These are phyloP conservation scores for Aegilops umbellulata DNA, from an alignment of 176 grass and related monocot species.

Conservation along the genomic window DNA sequence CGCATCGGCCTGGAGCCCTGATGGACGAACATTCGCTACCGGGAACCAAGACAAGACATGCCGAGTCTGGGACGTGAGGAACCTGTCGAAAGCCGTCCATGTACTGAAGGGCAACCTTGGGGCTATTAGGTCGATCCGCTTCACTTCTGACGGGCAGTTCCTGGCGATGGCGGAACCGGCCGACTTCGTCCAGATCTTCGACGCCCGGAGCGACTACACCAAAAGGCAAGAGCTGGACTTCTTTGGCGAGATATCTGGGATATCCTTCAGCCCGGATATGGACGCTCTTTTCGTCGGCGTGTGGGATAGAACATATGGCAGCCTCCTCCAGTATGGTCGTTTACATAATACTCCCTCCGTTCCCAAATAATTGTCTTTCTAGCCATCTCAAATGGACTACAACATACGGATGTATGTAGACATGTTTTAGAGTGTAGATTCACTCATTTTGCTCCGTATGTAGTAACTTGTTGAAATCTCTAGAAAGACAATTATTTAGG, in stretches of 20 bases:
- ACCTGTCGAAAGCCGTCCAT: slow-evolving; percentile 61
- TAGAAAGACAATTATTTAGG: no score
- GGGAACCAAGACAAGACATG: slow-evolving; percentile 98
- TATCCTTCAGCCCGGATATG: slow-evolving; percentile 70
- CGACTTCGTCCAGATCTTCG: slow-evolving; percentile 73
- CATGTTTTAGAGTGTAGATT: no score
- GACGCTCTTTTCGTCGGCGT: slow-evolving; percentile 74
- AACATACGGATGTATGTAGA: no score
- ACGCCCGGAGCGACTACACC: slow-evolving; percentile 56
- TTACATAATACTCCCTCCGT: no score
- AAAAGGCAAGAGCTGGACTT: slow-evolving; percentile 85
- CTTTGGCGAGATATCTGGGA: slow-evolving; percentile 85
- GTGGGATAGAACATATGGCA: slow-evolving; percentile 66
- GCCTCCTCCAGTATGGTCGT: slow-evolving; percentile 69
- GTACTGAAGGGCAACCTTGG: slow-evolving; percentile 76
- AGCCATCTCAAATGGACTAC: no score
- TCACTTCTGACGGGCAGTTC: slow-evolving; percentile 76
- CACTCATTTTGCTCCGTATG: no score
- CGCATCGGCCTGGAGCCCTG: slow-evolving; percentile 80
- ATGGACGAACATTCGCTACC: slow-evolving; percentile 79
- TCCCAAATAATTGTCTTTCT: no score
- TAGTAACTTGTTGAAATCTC: no score
- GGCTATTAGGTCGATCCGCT: slow-evolving; percentile 72
- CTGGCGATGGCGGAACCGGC: slow-evolving; percentile 90
- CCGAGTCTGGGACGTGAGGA: slow-evolving; percentile 68